These are phyloP conservation scores for Irpex lacteus DNA, from an alignment of 1,284 basidiomycete genomes.

Conservation along the genomic window DNA sequence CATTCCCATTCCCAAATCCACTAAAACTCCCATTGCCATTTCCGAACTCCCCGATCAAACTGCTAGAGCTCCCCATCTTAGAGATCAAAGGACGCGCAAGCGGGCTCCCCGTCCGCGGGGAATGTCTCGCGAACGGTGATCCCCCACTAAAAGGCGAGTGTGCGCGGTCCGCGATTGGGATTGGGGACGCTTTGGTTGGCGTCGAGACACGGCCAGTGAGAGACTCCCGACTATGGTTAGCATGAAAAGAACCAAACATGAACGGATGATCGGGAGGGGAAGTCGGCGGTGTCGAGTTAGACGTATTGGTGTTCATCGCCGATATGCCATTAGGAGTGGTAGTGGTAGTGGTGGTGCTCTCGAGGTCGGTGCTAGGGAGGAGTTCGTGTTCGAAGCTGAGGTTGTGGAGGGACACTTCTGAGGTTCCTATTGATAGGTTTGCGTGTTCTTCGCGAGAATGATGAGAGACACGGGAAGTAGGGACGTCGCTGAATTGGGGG, in stretches of 20 bases:
- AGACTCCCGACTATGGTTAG: slow-evolving; percentile 4
- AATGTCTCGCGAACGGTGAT: not conserved
- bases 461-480: not conserved
- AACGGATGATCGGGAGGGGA: slow-evolving; percentile 13
- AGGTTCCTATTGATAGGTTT: slow-evolving; percentile 12
- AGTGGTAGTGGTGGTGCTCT: no score
- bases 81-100: slow-evolving; percentile 7
- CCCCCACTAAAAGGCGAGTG: no score
- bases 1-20: no score
- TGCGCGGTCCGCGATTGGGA: no score
- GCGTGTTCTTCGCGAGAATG: not conserved
- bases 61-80: not conserved
- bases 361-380: slow-evolving; percentile 7
- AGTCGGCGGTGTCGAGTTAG: slow-evolving; percentile 16
- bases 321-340: no score
- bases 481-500: not conserved
- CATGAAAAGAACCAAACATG: slow-evolving; percentile 1
- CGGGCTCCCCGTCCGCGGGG: slow-evolving; percentile 18
- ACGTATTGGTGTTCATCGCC: no score
- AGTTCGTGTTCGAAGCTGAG: slow-evolving; percentile 21
- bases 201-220: no score
- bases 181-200: no score
- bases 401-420: slow-evolving; percentile 26
- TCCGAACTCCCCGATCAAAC: not conserved
- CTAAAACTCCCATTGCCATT: no score